phyloP scores from a whole-genome alignment of 2,329 filamentous ascomycete genomes.

The Fusarium miscanthi region DNA sequence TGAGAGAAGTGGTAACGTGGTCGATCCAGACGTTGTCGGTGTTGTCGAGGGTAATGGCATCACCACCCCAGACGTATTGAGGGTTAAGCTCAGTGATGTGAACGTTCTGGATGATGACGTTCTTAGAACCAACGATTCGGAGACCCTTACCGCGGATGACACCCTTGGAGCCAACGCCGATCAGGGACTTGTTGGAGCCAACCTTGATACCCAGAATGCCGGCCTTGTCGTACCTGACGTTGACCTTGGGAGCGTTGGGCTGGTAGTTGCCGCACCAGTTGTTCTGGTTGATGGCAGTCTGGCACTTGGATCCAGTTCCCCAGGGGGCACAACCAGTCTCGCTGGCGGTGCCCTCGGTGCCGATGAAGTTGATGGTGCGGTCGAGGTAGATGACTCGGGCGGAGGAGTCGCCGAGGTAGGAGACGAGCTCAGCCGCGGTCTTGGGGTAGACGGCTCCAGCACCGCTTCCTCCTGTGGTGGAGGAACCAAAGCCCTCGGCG shows the following conservation, averaged over 20 bases:
- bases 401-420: constrained; percentile 65
- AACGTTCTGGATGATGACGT: constrained; percentile 71
- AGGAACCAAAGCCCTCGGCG: constrained; percentile 58
- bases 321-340: constrained; percentile 68
- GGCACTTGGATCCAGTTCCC: constrained; percentile 64
- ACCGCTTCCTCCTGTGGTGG: constrained; percentile 69
- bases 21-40: constrained; percentile 62
- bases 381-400: constrained; percentile 68
- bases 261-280: constrained; percentile 70
- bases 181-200: constrained; percentile 66
- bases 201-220: constrained; percentile 62
- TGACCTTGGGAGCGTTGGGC: constrained; percentile 58
- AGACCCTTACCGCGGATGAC: constrained; percentile 69
- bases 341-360: constrained; percentile 63
- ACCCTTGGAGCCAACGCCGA: constrained; percentile 64
- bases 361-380: constrained; percentile 67
- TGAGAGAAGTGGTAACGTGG: constrained; percentile 66
- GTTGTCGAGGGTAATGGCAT: constrained; percentile 65
- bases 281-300: constrained; percentile 70
- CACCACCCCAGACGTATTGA: constrained; percentile 69
- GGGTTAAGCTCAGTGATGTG: constrained; percentile 67
- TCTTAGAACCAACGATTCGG: constrained; percentile 58
- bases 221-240: constrained; percentile 63
- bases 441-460: constrained; percentile 65
- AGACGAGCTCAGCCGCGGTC: constrained; percentile 66